Evolutionary conservation across 2,329 filamentous ascomycete genomes (phyloP), one percentile per base, ranked within the genome.

Genomic region (Diplodia scrobiculata): DNA sequence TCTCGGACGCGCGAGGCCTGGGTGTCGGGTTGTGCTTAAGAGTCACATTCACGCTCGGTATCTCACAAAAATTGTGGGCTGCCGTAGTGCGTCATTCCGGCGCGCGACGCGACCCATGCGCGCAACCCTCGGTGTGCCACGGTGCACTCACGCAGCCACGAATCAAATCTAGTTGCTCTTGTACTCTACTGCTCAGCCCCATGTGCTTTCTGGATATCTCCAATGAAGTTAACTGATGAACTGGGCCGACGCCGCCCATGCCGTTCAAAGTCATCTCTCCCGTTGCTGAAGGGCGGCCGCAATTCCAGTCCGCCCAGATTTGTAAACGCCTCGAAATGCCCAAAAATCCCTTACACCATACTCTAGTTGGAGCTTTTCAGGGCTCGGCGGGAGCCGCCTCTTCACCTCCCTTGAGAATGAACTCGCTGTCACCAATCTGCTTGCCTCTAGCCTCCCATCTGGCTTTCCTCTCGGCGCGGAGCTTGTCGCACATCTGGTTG

Each of bases 381-480:
- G 27, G 32, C 34, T 66, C 59, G 7, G 54, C 45, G 11, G 47
- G 45, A 29, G 64, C 27, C 13, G 58, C 45, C 27, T 76, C 74
- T 25, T 78, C 72, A 11, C 85, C 87, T n/a, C 94, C 94, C 69
- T 87, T 87, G n/a, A 99, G 83, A 73, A 94, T 97, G 67, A 88
- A 85, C 80, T 99, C 95, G 63, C 86, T 89, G 80, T 97, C 93
- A 32, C 95, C 95, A 70, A 97, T 84, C 68, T 86, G 81, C 80
- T 90, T 91, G 21, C 95, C 95, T 27, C 86, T 91, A 14, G 86
- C 86, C 69, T 88, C 83, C 95, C 95, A 99, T 65, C 92, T 83
- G 71, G 86, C 82, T 68, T 80, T 80, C 72, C 87, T 86, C 69
- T 85, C 85, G 29, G 84, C 84, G 58, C 87, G 85, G 70, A 86